Percentiles rank a stretch among this genome's conserved stretches.
Conservation (phyloP, 306 rosid species). For the Pyrus pyrifolia region DNA sequence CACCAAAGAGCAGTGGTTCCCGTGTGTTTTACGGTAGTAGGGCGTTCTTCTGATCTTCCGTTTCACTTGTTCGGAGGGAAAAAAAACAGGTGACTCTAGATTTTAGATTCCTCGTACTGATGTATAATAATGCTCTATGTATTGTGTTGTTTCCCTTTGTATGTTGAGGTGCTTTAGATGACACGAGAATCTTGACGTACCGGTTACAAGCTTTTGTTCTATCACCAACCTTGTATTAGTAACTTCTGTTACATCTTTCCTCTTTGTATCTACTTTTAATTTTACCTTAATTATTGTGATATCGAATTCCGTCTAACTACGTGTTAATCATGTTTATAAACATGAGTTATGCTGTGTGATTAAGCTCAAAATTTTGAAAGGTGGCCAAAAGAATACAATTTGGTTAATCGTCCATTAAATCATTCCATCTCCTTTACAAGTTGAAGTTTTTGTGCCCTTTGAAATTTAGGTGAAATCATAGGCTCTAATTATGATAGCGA, state of each 20-base stretch:
- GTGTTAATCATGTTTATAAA: conserved; percentile 25
- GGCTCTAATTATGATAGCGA: neutral
- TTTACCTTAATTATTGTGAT: conserved; percentile 29
- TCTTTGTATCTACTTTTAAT: conserved; percentile 11
- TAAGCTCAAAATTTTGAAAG: neutral
- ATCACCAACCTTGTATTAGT: conserved; percentile 20
- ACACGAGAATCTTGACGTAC: conserved; percentile 46
- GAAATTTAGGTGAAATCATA: neutral
- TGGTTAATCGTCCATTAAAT: neutral
- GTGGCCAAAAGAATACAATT: neutral
- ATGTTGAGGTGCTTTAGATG: conserved; percentile 38
- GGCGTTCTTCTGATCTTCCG: conserved; percentile 73
- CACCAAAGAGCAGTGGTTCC: conserved; percentile 45
- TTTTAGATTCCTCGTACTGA: conserved; percentile 40
- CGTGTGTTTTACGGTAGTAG: conserved; percentile 94
- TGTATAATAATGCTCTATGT: conserved; percentile 44
- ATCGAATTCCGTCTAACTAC: conserved; percentile 15
- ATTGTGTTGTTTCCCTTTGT: conserved; percentile 39
- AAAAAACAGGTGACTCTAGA: conserved; percentile 45
- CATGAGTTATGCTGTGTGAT: conserved; percentile 28
- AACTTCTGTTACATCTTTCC: conserved; percentile 27
- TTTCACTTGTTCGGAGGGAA: conserved; percentile 34
- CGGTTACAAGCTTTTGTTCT: conserved; percentile 33
- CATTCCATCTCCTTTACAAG: neutral
- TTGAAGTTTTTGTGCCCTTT: neutral